phyloP scores from a whole-genome alignment of 495 filamentous ascomycete species.

The Daldinia decipiens region DNA sequence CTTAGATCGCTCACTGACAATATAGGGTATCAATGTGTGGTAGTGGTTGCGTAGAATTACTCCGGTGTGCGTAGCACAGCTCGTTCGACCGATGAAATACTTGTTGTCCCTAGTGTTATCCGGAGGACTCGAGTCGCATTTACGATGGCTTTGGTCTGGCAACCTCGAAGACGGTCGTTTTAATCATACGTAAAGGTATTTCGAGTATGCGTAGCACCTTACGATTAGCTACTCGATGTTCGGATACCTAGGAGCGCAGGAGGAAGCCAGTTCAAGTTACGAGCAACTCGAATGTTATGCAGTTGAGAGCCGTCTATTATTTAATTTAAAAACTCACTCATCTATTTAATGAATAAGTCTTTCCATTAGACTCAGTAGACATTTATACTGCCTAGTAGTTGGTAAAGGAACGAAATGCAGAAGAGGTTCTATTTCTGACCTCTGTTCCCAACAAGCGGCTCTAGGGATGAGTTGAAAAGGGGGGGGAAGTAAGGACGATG shows the following conservation, averaged over 20 bases:
- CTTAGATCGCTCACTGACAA: not conserved
- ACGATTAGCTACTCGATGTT: not conserved
- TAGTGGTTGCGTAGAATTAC: not conserved
- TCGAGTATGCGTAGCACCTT: not conserved
- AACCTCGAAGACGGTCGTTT: not conserved
- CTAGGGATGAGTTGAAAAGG: constrained; percentile 2
- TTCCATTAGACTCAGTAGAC: not conserved
- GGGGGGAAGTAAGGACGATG: not conserved
- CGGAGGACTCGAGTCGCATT: not conserved
- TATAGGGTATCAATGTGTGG: not conserved
- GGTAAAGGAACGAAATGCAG: not conserved
- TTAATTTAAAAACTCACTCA: not conserved
- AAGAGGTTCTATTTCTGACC: not conserved
- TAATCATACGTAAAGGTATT: not conserved
- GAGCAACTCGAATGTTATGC: not conserved
- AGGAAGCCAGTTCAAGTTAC: not conserved
- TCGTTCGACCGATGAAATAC: not conserved
- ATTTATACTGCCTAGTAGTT: not conserved
- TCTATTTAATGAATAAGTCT: not conserved
- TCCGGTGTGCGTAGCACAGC: not conserved
- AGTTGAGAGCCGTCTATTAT: not conserved
- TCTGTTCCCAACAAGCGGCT: not conserved
- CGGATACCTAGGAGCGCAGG: not conserved
- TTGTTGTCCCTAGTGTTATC: not conserved
- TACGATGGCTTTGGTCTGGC: not conserved